Base-by-base conservation (phyloP, 805 yeast genomes). In the Teunomyces lycoperdinae region DNA sequence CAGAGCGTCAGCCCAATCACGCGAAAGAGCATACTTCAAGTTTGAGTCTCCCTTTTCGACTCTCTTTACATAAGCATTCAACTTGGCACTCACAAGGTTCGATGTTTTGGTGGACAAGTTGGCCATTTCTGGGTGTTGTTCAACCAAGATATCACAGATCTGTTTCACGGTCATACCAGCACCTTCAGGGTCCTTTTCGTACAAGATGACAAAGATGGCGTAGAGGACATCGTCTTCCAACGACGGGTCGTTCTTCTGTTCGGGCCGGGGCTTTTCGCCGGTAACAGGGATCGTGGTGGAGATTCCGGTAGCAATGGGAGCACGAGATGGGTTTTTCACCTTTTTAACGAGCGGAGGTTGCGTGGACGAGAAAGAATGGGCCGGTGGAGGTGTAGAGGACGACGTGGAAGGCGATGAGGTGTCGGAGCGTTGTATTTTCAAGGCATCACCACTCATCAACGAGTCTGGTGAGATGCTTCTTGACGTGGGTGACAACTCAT, bases 1-100 rank as follows among this genome's bases (percentile, higher is more conserved):
- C 2, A 89, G 83, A 13, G 92, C 89, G 64, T 87, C 92, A 3
- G 95, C 92, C 96, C 96, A 87, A 64, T 87, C 94, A 68, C 96
- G 79, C 0, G 89, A 83, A 38, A 87, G 68, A 14, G 92, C 89
- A 64, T 87, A 87, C 48, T 78, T 78, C 58, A 87, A 73, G 38
- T 81, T 77, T 51, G 81, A 75, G 62, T 87, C 95, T 54, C 94
- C 94, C 60, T 87, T 87, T 62, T 87, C 95, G 28, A 87, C 87
- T 58, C 91, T 79, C 62, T 87, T 87, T 42, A 87, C 94, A 61
- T 87, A 87, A 14, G 94, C 94, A 62, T 87, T 87, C 56, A 87
- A 71, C 62, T 87, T 87, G 14, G 96, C 96, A 55, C 87, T 80
- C 2, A 87, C 91, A 55, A 87, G 66, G 61, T 87, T 87, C 24